phyloP scores from a whole-genome alignment of 345 rosid species.

The Nephelium lappaceum region DNA sequence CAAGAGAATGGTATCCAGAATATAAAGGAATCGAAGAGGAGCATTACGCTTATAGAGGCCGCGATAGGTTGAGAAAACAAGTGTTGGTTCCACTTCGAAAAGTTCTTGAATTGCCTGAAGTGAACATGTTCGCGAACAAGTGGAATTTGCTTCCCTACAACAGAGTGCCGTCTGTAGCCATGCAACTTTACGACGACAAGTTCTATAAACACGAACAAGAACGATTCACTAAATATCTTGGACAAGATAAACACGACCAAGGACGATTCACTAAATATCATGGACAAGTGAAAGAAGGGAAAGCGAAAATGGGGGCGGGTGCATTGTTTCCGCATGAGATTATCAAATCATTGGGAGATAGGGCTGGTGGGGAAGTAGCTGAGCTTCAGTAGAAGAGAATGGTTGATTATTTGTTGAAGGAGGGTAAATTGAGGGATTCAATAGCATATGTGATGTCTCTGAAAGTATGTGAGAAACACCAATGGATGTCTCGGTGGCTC shows the following conservation, averaged over 20 bases:
- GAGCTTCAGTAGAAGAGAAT: constrained; percentile 65
- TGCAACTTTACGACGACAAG: constrained; percentile 57
- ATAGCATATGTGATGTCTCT: constrained; percentile 65
- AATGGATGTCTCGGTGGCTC: constrained; percentile 58
- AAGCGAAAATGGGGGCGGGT: constrained; percentile 54
- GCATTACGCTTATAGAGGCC: constrained; percentile 59
- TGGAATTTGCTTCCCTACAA: constrained; percentile 56
- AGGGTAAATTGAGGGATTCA: constrained; percentile 51
- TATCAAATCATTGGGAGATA: constrained; percentile 35
- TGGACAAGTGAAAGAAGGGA: constrained; percentile 43
- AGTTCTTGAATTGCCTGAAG: constrained; percentile 60
- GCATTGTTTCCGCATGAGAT: constrained; percentile 75
- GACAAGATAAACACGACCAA: not conserved
- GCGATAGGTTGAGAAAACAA: constrained; percentile 62
- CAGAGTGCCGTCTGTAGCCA: constrained; percentile 63
- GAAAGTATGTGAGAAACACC: constrained; percentile 51
- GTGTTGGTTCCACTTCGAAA: constrained; percentile 55
- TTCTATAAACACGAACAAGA: constrained; percentile 49
- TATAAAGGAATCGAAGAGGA: constrained; percentile 64
- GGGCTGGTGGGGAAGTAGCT: constrained; percentile 50
- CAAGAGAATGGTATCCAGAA: constrained; percentile 41
- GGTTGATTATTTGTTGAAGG: constrained; percentile 53
- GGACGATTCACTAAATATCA: constrained; percentile 46
- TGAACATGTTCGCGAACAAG: constrained; percentile 48
- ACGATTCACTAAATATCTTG: constrained; percentile 46